Evolutionary conservation across 2,329 filamentous ascomycete genomes (phyloP).

Genomic region (Stachybotrys elegans): DNA sequence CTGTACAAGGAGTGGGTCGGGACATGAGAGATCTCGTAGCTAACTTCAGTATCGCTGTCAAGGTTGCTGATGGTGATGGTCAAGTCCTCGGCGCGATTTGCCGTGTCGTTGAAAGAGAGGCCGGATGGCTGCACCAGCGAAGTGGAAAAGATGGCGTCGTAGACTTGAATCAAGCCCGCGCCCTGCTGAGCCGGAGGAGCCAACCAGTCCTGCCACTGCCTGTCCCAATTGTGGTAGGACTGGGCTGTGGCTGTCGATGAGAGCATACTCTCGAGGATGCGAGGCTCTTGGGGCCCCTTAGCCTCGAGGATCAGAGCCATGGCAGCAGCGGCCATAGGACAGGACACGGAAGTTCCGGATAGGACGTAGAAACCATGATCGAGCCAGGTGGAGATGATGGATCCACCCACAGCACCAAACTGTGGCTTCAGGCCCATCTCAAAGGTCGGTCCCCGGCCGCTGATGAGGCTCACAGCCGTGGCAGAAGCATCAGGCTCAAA

Average conservation of each 20-base stretch:
- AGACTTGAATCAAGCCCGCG: slow-evolving; percentile 38
- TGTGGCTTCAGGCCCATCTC: slow-evolving; percentile 35
- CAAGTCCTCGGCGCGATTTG: slow-evolving; percentile 38
- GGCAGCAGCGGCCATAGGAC: slow-evolving; percentile 34
- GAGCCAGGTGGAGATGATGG: slow-evolving; percentile 36
- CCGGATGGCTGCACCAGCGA: slow-evolving; percentile 45
- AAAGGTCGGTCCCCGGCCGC: slow-evolving; percentile 36
- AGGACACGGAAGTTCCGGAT: slow-evolving; percentile 43
- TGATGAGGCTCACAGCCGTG: slow-evolving; percentile 26
- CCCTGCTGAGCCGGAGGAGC: slow-evolving; percentile 53
- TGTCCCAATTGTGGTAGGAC: slow-evolving; percentile 33
- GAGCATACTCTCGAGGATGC: slow-evolving; percentile 36
- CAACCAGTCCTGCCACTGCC: slow-evolving; percentile 22
- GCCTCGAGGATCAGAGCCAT: slow-evolving; percentile 34
- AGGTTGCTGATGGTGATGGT: slow-evolving; percentile 49
- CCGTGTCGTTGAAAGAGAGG: slow-evolving; percentile 56
- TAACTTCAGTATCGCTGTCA: slow-evolving; percentile 38
- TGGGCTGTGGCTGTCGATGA: slow-evolving; percentile 33
- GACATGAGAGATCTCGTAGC: slow-evolving; percentile 43
- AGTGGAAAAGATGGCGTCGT: slow-evolving; percentile 48
- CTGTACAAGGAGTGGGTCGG: slow-evolving; percentile 48
- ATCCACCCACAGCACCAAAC: slow-evolving; percentile 31
- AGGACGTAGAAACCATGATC: slow-evolving; percentile 32
- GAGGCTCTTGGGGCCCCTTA: slow-evolving; percentile 37
- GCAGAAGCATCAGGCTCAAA: slow-evolving; percentile 9